Conservation (phyloP, 495 filamentous ascomycete species). For the Parmelia sp. region DNA sequence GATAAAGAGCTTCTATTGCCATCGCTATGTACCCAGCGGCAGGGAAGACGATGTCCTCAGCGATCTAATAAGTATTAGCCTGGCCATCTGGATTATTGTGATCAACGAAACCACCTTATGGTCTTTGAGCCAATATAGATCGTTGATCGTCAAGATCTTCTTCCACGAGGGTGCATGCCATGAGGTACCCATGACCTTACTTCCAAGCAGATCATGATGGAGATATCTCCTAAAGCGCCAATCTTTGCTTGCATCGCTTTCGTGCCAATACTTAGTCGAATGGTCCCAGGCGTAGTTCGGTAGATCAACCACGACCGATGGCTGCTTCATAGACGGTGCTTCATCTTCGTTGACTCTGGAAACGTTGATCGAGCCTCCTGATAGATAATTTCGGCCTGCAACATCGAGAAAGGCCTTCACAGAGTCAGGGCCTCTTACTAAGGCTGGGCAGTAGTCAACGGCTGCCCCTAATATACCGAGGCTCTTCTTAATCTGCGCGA, state of each 20-base stretch:
- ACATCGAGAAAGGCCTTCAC: background rate
- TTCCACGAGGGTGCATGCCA: conserved; percentile 35
- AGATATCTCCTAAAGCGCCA: conserved; percentile 37
- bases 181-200: conserved; percentile 29
- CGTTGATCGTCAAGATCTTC: conserved; percentile 32
- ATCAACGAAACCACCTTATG: too few relatives aligned
- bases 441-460: background rate
- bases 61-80: too few relatives aligned
- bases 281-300: conserved; percentile 32
- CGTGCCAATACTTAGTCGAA: conserved; percentile 38
- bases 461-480: background rate
- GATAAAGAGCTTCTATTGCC: conserved; percentile 40
- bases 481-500: background rate
- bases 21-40: conserved; percentile 42
- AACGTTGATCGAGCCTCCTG: background rate
- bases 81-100: too few relatives aligned
- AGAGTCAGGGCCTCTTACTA: too few relatives aligned
- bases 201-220: conserved; percentile 43
- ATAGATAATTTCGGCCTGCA: too few relatives aligned
- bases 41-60: conserved; percentile 35
- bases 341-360: conserved; percentile 22
- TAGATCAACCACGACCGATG: conserved; percentile 22
- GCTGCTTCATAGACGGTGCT: background rate
- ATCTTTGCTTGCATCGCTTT: conserved; percentile 24
- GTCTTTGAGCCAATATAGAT: conserved; percentile 43